Conservation (phyloP, 257 asterid genomes). For the Solanum etuberosum region DNA sequence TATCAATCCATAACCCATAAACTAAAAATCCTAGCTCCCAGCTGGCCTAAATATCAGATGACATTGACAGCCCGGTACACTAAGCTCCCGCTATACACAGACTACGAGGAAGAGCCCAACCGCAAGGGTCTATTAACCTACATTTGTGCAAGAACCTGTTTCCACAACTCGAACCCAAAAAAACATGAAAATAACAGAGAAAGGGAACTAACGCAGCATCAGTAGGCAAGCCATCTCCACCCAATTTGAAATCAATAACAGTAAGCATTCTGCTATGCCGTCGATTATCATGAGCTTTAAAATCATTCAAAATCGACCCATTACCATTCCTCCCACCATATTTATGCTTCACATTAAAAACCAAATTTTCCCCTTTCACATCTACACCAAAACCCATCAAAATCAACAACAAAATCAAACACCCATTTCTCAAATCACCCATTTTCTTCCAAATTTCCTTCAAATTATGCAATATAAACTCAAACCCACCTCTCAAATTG, state of each 20-base stretch:
- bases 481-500: neutral
- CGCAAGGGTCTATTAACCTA: neutral
- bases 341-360: constrained; percentile 36
- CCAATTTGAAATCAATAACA: constrained; percentile 30
- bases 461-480: neutral
- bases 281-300: constrained; percentile 25
- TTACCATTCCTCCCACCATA: constrained; percentile 19
- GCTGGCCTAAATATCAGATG: neutral
- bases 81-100: neutral
- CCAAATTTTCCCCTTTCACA: constrained; percentile 10
- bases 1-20: neutral
- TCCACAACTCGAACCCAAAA: neutral
- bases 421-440: neutral
- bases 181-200: neutral
- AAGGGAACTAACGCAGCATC: constrained; percentile 32
- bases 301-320: constrained; percentile 13
- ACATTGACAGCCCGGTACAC: neutral
- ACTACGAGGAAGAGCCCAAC: neutral
- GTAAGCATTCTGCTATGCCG: constrained; percentile 44
- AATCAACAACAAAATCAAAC: constrained; percentile 1
- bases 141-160: neutral
- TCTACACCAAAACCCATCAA: neutral
- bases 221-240: constrained; percentile 46
- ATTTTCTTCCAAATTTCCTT: neutral
- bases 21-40: neutral